Conservation (phyloP, 176 grass and related monocot species). For the Pharus latifolius region DNA sequence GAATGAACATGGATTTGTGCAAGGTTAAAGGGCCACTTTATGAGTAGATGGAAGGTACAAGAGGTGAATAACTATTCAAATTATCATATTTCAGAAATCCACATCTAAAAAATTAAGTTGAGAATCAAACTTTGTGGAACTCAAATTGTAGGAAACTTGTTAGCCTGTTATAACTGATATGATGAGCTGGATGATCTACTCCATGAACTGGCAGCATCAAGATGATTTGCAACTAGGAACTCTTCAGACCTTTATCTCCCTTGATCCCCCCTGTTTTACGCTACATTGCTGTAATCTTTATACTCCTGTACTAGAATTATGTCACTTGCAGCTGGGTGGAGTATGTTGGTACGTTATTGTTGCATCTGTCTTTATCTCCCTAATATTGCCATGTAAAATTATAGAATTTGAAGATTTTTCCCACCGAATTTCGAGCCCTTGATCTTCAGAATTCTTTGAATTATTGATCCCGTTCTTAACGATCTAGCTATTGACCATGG, state of each 20-base stretch:
- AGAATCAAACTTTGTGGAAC: not conserved
- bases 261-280: no score
- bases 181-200: not conserved
- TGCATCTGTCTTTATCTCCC: no score
- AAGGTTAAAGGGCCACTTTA: slow-evolving; percentile 23
- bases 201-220: not conserved
- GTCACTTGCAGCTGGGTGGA: no score
- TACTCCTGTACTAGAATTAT: no score
- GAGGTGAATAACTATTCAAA: not conserved
- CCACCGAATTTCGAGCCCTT: no score
- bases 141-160: not conserved
- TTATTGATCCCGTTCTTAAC: no score
- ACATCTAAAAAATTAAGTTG: not conserved
- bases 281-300: not conserved
- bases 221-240: not conserved
- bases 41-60: not conserved
- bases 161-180: not conserved
- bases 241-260: not conserved
- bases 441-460: no score
- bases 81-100: not conserved
- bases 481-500: no score
- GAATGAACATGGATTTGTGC: slow-evolving; percentile 22
- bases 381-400: no score
- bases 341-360: no score
- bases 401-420: no score